Evolutionary conservation across 2,329 filamentous ascomycete species (phyloP).

Genomic region (Sporothrix pseudoabietina): DNA sequence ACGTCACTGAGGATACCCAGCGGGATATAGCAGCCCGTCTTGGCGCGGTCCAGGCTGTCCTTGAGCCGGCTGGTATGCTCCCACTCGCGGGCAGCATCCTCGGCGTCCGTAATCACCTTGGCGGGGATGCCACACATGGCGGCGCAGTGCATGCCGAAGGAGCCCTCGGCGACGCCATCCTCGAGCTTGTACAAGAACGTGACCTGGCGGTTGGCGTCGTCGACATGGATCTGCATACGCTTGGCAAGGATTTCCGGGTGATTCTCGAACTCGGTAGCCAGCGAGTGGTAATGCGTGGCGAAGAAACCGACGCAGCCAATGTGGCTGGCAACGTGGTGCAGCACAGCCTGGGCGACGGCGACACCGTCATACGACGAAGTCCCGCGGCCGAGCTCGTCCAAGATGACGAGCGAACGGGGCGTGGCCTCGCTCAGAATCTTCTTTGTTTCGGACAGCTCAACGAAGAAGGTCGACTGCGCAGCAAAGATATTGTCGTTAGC

Average conservation of each 20-base stretch:
- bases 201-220: constrained; percentile 79
- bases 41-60: constrained; percentile 81
- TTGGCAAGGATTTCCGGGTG: constrained; percentile 86
- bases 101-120: constrained; percentile 81
- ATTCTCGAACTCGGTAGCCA: constrained; percentile 84
- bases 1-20: constrained; percentile 88
- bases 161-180: constrained; percentile 89
- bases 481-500: constrained; percentile 99
- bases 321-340: constrained; percentile 94
- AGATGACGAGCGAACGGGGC: constrained; percentile 88
- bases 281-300: constrained; percentile 93
- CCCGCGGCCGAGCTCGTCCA: constrained; percentile 93
- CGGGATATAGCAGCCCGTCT: constrained; percentile 77
- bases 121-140: constrained; percentile 93
- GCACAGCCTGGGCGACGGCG: constrained; percentile 90
- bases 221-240: constrained; percentile 93
- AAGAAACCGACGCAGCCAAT: constrained; percentile 96
- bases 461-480: constrained; percentile 96
- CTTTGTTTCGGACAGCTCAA: constrained; percentile 95
- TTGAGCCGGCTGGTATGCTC: constrained; percentile 91
- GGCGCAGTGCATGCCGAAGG: constrained; percentile 98
- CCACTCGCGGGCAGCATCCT: constrained; percentile 87
- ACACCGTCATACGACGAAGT: constrained; percentile 96
- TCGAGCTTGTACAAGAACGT: constrained; percentile 96
- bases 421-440: constrained; percentile 96